A percentile compares a stretch with the other conserved stretches of the same genome.
Conservation (phyloP, 441 rosid species). For the Aquilaria agallochum region DNA sequence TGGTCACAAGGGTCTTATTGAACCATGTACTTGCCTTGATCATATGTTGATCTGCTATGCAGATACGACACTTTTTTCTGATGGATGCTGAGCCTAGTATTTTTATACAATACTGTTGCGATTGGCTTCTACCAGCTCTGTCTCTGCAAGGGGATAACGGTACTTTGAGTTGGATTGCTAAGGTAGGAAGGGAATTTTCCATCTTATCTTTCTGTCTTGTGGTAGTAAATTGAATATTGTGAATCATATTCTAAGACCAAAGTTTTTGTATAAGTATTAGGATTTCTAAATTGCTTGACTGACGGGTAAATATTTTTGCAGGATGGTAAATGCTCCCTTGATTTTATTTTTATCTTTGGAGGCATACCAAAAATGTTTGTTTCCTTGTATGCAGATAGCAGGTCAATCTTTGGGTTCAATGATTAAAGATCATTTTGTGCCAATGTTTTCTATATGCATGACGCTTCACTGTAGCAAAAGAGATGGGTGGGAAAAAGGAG, state of each 20-base stretch:
- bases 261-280: not conserved
- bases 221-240: slow-evolving; percentile 3
- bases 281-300: slow-evolving; percentile 6
- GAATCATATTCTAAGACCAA: not conserved
- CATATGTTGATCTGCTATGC: slow-evolving; percentile 25
- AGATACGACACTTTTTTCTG: slow-evolving; percentile 73
- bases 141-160: slow-evolving; percentile 57
- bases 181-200: slow-evolving; percentile 41
- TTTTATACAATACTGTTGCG: slow-evolving; percentile 85
- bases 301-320: not conserved
- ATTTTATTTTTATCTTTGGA: not conserved
- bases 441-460: slow-evolving; percentile 86
- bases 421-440: slow-evolving; percentile 77
- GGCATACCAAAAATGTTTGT: slow-evolving; percentile 11
- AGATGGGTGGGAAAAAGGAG: slow-evolving; percentile 59
- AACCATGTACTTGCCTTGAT: slow-evolving; percentile 10
- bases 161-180: slow-evolving; percentile 74
- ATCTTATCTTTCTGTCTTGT: slow-evolving; percentile 9
- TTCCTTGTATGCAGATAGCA: slow-evolving; percentile 58
- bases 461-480: slow-evolving; percentile 71
- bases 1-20: slow-evolving; percentile 1
- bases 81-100: slow-evolving; percentile 64
- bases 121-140: slow-evolving; percentile 96
- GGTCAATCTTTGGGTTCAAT: slow-evolving; percentile 58
- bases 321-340: not conserved